These are phyloP conservation scores for Nemania sp. DNA, from an alignment of 2,329 filamentous ascomycete genomes.

Conservation along the genomic window DNA sequence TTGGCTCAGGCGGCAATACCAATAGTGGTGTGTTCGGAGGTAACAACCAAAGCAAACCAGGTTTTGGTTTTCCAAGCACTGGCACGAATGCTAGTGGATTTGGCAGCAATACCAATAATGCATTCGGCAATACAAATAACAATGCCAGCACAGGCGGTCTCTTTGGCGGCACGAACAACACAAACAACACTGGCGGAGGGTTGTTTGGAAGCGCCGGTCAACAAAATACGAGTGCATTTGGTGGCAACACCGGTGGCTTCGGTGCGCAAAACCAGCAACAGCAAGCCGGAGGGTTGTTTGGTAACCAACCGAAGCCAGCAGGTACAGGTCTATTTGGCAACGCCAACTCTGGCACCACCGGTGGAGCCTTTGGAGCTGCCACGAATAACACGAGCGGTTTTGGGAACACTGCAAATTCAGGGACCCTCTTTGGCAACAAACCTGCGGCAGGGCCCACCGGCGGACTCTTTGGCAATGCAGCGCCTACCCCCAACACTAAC, in stretches of 20 bases:
- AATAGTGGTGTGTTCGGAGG: slow-evolving; percentile 45
- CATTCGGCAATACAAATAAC: slow-evolving; percentile 37
- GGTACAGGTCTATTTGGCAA: slow-evolving; percentile 47
- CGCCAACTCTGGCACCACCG: slow-evolving; percentile 34
- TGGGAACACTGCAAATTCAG: slow-evolving; percentile 43
- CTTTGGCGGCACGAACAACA: slow-evolving; percentile 41
- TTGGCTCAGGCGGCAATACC: slow-evolving; percentile 48
- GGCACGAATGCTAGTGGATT: slow-evolving; percentile 25
- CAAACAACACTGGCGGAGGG: slow-evolving; percentile 31
- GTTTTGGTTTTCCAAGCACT: slow-evolving; percentile 33
- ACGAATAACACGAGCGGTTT: slow-evolving; percentile 42
- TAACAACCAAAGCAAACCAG: slow-evolving; percentile 34
- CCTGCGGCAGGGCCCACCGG: slow-evolving; percentile 37
- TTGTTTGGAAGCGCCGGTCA: slow-evolving; percentile 38
- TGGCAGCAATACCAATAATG: slow-evolving; percentile 34
- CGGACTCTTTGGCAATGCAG: slow-evolving; percentile 50
- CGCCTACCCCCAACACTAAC: slow-evolving; percentile 41
- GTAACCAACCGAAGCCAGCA: slow-evolving; percentile 43
- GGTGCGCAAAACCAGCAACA: slow-evolving; percentile 42
- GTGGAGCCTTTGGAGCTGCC: slow-evolving; percentile 36
- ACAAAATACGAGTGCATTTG: slow-evolving; percentile 40
- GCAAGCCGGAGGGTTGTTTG: slow-evolving; percentile 45
- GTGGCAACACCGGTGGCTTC: slow-evolving; percentile 39
- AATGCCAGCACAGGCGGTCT: slow-evolving; percentile 34
- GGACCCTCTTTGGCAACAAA: slow-evolving; percentile 51